Conservation (phyloP, 2,329 filamentous ascomycete species). For the Fusarium oxysporum region DNA sequence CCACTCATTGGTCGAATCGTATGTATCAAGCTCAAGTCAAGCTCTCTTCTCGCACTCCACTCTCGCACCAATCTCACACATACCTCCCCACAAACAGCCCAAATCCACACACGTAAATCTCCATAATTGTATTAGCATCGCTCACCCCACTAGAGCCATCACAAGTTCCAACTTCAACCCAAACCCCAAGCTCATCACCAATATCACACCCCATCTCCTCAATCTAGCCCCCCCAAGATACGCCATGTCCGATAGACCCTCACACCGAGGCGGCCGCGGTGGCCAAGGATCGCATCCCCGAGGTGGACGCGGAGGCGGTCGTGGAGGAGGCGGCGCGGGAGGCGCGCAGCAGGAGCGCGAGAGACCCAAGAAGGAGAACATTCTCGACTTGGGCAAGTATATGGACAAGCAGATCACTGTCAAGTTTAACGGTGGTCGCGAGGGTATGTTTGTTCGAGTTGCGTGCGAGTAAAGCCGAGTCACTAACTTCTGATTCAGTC, state of each 20-base stretch:
- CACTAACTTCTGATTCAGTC: constrained; percentile 64
- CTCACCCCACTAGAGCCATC: constrained; percentile 38
- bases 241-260: constrained; percentile 64
- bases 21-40: constrained; percentile 1
- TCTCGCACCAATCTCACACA: constrained; percentile 4
- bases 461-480: background rate
- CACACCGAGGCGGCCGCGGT: constrained; percentile 60
- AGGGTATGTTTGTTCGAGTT: constrained; percentile 67
- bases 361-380: constrained; percentile 97
- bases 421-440: constrained; percentile 95
- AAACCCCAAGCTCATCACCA: constrained; percentile 31
- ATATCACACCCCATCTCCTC: constrained; percentile 17
- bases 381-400: constrained; percentile 93
- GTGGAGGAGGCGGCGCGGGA: constrained; percentile 59
- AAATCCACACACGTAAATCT: background rate
- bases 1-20: constrained; percentile 25
- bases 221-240: constrained; percentile 15
- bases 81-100: background rate
- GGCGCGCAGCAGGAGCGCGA: constrained; percentile 65
- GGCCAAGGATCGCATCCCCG: constrained; percentile 56
- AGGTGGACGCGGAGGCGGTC: constrained; percentile 60
- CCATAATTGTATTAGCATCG: constrained; percentile 14
- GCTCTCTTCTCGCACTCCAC: background rate
- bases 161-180: constrained; percentile 35
- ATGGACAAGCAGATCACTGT: constrained; percentile 96